Evolutionary conservation across 306 rosid genomes (phyloP), one percentile per base, ranked within the genome.

Genomic region (Pyrus pyrifolia): DNA sequence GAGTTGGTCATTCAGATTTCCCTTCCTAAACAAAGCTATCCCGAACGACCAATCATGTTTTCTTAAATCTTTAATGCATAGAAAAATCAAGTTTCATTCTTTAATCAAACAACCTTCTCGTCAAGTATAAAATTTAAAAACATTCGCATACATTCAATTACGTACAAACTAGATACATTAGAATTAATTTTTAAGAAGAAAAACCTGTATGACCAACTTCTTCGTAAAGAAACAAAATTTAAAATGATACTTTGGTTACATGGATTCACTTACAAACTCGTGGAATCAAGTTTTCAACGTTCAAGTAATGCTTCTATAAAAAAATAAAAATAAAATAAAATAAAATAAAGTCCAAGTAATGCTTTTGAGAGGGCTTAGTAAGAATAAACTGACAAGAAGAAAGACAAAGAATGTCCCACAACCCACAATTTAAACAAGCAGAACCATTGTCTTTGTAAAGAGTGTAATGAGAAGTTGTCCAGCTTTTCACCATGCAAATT

Each of bases 401-500:
- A 58, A 33, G 83, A 68, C 64, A 74, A 33, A 67, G 68, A 51
- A 1, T 68, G 83, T 75, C 79, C 79, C 75, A 80, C 83, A 8
- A 10, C 12, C 11, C 12, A 12, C 21, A 45, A 55, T 51, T 10
- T 3, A 51, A 22, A 53, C 40, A 6, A 29, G 67, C 58, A 53
- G 49, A 51, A 25, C 38, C 67, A 46, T 70, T 53, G 69, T 72
- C 49, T 44, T 79, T 73, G 74, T 52, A n/a, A 31, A 57, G 14
- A 4, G 30, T 67, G 5, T 8, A 21, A 64, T 10, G 21, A 5
- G 11, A 4, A 38, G 4, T 29, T 25, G 58, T 64, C 77, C 77
- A 78, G 30, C 73, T 65, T 79, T 79, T 53, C 78, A 72, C 78
- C 78, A 66, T 72, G 82, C 78, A 72, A 72, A 53, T 8, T 23